Evolutionary conservation across 805 yeast species (phyloP).

Genomic region (Yarrowia sp.): DNA sequence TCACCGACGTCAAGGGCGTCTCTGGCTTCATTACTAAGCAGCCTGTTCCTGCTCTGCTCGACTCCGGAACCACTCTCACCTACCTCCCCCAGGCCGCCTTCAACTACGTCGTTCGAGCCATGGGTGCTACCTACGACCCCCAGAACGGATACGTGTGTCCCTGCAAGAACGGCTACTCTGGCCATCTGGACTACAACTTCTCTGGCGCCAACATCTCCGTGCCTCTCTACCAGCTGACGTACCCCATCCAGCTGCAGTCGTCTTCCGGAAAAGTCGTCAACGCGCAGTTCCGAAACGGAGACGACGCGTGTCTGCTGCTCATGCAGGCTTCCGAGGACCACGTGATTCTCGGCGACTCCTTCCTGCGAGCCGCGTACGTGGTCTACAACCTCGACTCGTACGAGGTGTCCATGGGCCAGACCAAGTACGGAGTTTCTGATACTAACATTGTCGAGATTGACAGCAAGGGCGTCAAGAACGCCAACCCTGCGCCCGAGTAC

Average conservation of each 20-base stretch:
- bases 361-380: conserved; percentile 61
- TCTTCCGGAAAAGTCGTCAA: conserved; percentile 19
- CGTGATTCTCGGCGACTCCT: conserved; percentile 60
- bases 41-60: conserved; percentile 45
- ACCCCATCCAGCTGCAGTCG: conserved; percentile 29
- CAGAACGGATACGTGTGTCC: conserved; percentile 27
- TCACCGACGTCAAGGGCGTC: conserved; percentile 18
- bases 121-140: conserved; percentile 18
- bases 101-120: conserved; percentile 5
- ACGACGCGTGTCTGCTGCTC: conserved; percentile 31
- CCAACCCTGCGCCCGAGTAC: conserved; percentile 32
- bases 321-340: conserved; percentile 36
- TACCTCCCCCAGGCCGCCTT: conserved; percentile 44
- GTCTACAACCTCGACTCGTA: conserved; percentile 62
- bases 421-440: conserved; percentile 34
- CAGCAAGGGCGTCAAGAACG: conserved; percentile 35
- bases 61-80: conserved; percentile 55
- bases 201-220: conserved; percentile 30
- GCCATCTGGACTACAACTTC: conserved; percentile 29
- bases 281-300: conserved; percentile 30
- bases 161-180: conserved; percentile 15
- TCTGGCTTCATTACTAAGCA: conserved; percentile 25
- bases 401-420: conserved; percentile 55
- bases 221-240: conserved; percentile 34
- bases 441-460: conserved; percentile 35